Evolutionary conservation across 495 filamentous ascomycete genomes (phyloP), one percentile per base, ranked within the genome.

Genomic region (Emericellopsis terricola): DNA sequence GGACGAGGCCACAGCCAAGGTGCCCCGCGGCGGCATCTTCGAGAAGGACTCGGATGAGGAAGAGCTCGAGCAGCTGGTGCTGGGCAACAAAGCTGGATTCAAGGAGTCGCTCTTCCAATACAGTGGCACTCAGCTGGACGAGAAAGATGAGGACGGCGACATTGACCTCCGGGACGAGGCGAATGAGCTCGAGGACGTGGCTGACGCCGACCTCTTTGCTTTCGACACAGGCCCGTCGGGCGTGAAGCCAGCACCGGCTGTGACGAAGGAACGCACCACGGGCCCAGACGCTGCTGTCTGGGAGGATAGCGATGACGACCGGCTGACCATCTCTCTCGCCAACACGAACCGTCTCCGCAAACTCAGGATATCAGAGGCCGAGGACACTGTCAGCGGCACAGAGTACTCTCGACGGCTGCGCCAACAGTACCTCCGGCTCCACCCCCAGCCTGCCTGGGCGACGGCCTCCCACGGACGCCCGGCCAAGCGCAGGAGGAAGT

Each of bases 291-390:
- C 38, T 36, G 57, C 80, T 8, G 77, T 81, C 10, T 97, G 89
- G 89, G 71, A 83, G 42, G 89, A 97, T 56, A 94, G 85, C 53
- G 89, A 96, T 44, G 89, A 97, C 45, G 89, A 97, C 48, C 70
- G 77, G 26, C 58, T 94, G 33, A 69, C 70, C 14, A 62, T 97
- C 30, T 94, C 86, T 3, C 67, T 97, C 9, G 78, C 78, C 8
- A 64, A 72, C 27, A 70, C 75, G 28, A 64, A 67, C 14, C 68
- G 76, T 30, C 55, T 92, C 45, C 66, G 87, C 30, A 96, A 94
- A 50, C 60, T 96, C 31, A 70, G 89, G 24, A 55, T 69, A 6
- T 66, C 71, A 13, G 86, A 91, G 43, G 65, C 62, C 6, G 89
- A 97, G 44, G 91, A 97, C 48, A 46, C 91, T 3, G 63, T 96